phyloP scores from a whole-genome alignment of 2,329 filamentous ascomycete species.

The Emericellopsis atlantica region DNA sequence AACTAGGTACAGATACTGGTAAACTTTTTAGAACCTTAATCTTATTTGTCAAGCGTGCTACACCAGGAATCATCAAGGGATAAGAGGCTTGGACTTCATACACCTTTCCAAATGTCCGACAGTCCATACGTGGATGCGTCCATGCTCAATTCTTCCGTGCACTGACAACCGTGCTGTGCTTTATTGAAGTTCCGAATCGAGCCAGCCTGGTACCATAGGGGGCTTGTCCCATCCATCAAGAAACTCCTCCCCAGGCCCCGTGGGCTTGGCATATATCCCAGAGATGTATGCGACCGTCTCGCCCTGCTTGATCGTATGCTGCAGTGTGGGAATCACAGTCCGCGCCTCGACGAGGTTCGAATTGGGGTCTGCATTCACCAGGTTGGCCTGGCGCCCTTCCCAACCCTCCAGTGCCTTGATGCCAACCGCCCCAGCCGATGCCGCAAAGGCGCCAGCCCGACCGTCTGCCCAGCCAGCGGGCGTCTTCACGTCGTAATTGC shows the following conservation, averaged over 20 bases:
- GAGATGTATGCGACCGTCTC: conserved; percentile 55
- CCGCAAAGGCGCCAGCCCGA: conserved; percentile 38
- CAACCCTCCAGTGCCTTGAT: conserved; percentile 42
- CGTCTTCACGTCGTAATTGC: conserved; percentile 45
- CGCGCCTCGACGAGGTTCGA: conserved; percentile 63
- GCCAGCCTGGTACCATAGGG: conserved; percentile 48
- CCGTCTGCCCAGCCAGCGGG: conserved; percentile 41
- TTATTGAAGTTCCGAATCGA: conserved; percentile 13
- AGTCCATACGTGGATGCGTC: too few species aligned
- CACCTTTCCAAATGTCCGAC: too few species aligned
- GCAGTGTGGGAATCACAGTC: conserved; percentile 59
- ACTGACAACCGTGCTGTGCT: background rate
- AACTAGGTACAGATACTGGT: too few species aligned
- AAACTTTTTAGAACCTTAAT: too few species aligned
- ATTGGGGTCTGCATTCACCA: conserved; percentile 68
- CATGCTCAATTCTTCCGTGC: background rate
- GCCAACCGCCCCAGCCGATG: conserved; percentile 40
- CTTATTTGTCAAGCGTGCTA: too few species aligned
- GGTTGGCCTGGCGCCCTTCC: conserved; percentile 40
- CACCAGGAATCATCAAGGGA: too few species aligned
- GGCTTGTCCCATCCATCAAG: conserved; percentile 47
- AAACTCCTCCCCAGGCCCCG: conserved; percentile 37
- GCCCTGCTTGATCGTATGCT: conserved; percentile 44
- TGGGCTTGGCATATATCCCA: conserved; percentile 59
- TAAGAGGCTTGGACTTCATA: too few species aligned